A percentile compares a stretch with the other conserved stretches of the same genome.
These are phyloP conservation scores for Quercus cerris DNA, from an alignment of 306 rosid species.

Conservation along the genomic window DNA sequence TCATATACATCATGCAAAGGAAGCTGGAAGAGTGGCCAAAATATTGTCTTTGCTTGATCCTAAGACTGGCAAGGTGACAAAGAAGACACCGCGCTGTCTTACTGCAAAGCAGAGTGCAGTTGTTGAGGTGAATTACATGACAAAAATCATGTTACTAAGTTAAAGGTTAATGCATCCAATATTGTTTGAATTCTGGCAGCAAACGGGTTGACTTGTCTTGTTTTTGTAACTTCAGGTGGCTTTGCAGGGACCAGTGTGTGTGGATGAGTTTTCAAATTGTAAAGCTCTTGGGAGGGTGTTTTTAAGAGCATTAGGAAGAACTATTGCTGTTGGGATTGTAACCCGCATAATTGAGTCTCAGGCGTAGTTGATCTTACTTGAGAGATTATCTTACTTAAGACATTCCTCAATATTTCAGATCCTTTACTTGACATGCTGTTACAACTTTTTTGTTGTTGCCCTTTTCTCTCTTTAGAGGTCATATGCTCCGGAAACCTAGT, in stretches of 20 bases:
- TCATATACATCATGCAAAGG: slow-evolving; percentile 85
- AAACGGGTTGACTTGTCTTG: slow-evolving; percentile 5
- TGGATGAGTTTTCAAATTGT: slow-evolving; percentile 59
- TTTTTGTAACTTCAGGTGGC: slow-evolving; percentile 53
- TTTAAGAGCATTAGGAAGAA: slow-evolving; percentile 78
- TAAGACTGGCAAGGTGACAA: slow-evolving; percentile 82
- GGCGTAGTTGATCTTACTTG: slow-evolving; percentile 10
- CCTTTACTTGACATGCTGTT: neutral
- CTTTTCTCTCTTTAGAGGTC: neutral
- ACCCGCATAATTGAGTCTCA: slow-evolving; percentile 58
- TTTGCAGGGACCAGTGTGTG: slow-evolving; percentile 74
- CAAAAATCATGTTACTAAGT: neutral
- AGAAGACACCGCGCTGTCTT: slow-evolving; percentile 84
- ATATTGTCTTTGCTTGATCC: slow-evolving; percentile 73
- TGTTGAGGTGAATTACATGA: slow-evolving; percentile 62
- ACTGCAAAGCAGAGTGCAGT: slow-evolving; percentile 83
- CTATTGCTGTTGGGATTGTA: slow-evolving; percentile 78
- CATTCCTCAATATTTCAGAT: neutral
- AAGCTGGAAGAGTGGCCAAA: slow-evolving; percentile 71
- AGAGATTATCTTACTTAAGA: neutral
- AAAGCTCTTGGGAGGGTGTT: slow-evolving; percentile 86
- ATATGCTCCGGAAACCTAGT: neutral
- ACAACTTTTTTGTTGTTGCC: neutral
- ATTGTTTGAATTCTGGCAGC: neutral
- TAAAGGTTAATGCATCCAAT: neutral